These are phyloP conservation scores for Fusarium luffae DNA, from an alignment of 2,329 filamentous ascomycete species.

Conservation along the genomic window DNA sequence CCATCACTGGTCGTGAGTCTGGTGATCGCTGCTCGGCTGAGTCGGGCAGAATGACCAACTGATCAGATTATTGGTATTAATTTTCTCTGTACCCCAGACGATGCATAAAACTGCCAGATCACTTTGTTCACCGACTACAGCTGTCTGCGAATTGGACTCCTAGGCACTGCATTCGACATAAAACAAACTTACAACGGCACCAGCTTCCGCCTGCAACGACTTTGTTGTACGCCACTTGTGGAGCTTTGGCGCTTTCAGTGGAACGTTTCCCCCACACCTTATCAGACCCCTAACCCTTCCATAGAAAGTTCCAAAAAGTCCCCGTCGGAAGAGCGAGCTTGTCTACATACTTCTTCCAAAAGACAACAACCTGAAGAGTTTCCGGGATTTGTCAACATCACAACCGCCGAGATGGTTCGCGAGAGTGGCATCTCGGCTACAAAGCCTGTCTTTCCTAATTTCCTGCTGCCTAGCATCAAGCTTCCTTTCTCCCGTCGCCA, in stretches of 20 bases:
- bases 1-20: constrained; percentile 40
- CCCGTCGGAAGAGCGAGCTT: constrained; percentile 1
- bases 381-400: constrained; percentile 6
- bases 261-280: constrained; percentile 24
- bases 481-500: constrained; percentile 60
- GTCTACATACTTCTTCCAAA: background rate
- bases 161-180: background rate
- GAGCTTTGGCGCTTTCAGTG: constrained; percentile 19
- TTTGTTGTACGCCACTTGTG: constrained; percentile 32
- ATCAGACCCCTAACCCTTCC: constrained; percentile 24
- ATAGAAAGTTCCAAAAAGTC: constrained; percentile 33
- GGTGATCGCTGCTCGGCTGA: constrained; percentile 45
- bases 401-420: constrained; percentile 46
- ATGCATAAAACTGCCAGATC: background rate
- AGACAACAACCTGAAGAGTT: constrained; percentile 3
- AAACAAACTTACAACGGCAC: background rate
- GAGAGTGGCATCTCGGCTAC: constrained; percentile 56
- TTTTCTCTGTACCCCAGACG: background rate
- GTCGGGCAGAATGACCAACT: constrained; percentile 40
- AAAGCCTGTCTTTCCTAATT: constrained; percentile 61
- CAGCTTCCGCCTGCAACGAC: constrained; percentile 3
- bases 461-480: constrained; percentile 63
- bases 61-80: constrained; percentile 24
- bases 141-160: background rate
- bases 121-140: background rate